Conservation (phyloP, 768 basidiomycete species). For the Termitomyces sp. region DNA sequence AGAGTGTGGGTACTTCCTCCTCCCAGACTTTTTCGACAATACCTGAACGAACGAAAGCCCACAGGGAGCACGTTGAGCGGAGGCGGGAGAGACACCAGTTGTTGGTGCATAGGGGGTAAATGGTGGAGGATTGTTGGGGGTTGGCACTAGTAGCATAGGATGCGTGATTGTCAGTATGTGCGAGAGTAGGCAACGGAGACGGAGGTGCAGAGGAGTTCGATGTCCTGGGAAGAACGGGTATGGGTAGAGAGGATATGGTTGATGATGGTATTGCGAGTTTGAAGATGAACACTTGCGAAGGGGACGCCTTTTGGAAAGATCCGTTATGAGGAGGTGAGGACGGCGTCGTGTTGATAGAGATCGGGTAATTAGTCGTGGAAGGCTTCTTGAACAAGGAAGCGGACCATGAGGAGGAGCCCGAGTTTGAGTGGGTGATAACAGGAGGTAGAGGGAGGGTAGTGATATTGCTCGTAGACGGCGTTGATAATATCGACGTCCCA, state of each 20-base stretch:
- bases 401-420: conserved; percentile 40
- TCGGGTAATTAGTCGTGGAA: conserved; percentile 16
- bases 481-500: conserved; percentile 50
- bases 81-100: conserved; percentile 86
- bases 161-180: conserved; percentile 20
- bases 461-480: conserved; percentile 18
- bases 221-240: conserved; percentile 19
- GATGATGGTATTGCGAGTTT: conserved; percentile 41
- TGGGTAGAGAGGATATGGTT: conserved; percentile 25
- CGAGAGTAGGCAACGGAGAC: conserved; percentile 22
- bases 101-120: conserved; percentile 76
- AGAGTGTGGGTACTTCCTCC: conserved; percentile 52
- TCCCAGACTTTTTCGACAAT: conserved; percentile 88
- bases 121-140: conserved; percentile 30
- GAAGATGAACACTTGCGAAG: conserved; percentile 61
- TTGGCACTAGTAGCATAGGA: conserved; percentile 17
- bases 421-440: conserved; percentile 24
- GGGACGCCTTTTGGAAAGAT: conserved; percentile 22
- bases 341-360: conserved; percentile 25
- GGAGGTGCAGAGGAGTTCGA: conserved; percentile 16
- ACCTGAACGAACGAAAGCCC: conserved; percentile 81
- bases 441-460: conserved; percentile 26
- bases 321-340: conserved; percentile 23
- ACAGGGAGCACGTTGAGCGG: conserved; percentile 82
- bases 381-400: conserved; percentile 56